phyloP scores from a whole-genome alignment of 2,329 filamentous ascomycete genomes.

The Calonectria montana region DNA sequence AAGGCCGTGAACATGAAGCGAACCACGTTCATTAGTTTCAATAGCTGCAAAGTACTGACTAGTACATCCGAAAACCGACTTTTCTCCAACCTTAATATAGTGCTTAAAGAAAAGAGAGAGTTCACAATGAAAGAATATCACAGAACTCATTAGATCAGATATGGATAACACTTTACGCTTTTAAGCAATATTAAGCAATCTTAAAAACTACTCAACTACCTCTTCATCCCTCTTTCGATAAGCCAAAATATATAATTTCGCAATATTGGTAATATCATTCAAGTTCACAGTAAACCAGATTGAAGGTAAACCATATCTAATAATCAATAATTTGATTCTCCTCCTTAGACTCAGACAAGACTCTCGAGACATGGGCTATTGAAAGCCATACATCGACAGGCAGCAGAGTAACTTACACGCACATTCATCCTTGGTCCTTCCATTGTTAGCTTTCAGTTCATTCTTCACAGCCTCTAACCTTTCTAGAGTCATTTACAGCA shows the following conservation, averaged over 20 bases:
- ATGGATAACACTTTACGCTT: constrained; percentile 6
- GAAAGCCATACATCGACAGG: too few relatives aligned
- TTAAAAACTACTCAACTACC: background rate
- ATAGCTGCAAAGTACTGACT: background rate
- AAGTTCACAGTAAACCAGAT: too few relatives aligned
- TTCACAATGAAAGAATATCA: constrained; percentile 13
- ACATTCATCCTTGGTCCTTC: too few relatives aligned
- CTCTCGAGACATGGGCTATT: too few relatives aligned
- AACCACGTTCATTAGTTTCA: background rate
- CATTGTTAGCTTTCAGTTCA: too few relatives aligned
- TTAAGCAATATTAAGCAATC: constrained; percentile 1
- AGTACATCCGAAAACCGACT: background rate
- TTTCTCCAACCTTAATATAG: background rate
- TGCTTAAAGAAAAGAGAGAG: background rate
- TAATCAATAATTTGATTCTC: too few relatives aligned
- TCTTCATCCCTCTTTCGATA: background rate
- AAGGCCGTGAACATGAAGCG: background rate
- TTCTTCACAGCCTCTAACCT: too few relatives aligned
- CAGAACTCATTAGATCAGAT: constrained; percentile 9
- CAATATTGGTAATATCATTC: constrained; percentile 15
- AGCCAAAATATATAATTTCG: background rate
- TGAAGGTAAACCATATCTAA: too few relatives aligned
- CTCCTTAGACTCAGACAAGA: too few relatives aligned
- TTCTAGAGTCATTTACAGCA: too few relatives aligned
- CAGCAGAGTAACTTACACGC: too few relatives aligned